Base-by-base conservation (phyloP, 768 basidiomycete genomes). In the Calocybe cyanea region DNA sequence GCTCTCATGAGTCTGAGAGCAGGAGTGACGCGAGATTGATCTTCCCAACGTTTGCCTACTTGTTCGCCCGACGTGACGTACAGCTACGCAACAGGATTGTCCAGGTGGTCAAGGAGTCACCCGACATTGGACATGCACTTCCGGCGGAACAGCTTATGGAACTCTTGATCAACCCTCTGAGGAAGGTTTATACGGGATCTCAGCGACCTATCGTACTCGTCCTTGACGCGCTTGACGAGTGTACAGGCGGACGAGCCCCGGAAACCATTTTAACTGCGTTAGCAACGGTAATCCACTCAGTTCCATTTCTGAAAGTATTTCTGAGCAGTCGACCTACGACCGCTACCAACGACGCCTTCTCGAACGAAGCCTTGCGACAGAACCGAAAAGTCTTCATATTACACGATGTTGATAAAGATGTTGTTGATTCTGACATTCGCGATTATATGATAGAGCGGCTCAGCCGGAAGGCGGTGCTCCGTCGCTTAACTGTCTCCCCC, bases 191-290 rank as follows among this genome's bases (percentile, higher is more conserved):
- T 33, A 47, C 46, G 20, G 36, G 39, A 7, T 30, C 56, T 5
- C 41, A 43, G 42, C 40, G 51, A 13, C 45, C 58, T 4, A 54
- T 55, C n/a, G 38, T 59, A 6, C 54, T 62, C 31, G 45, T 59
- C 8, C 51, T 64, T 11, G 63, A 64, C 25, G 63, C 63, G 25
- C 45, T 64, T 19, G 54, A 57, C 33, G 54, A 57, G 38, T 58
- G 57, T 23, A 43, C 45, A 2, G 52, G 57, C 36, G 44, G 39
- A 1, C 31, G 40, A n/a, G 48, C 55, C 11, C 46, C 52, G 1
- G 43, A 51, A 30, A 49, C 33, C 13, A 48, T 57, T 15, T 21
- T 59, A 2, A 45, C 42, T 0, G 48, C 47, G 8, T 41, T 59
- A n/a, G 46, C 51, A 7, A 17, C 17, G 13, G 38, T 32, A 30